phyloP scores from a whole-genome alignment of 2,329 filamentous ascomycete species.

The Botrytis byssoidea region DNA sequence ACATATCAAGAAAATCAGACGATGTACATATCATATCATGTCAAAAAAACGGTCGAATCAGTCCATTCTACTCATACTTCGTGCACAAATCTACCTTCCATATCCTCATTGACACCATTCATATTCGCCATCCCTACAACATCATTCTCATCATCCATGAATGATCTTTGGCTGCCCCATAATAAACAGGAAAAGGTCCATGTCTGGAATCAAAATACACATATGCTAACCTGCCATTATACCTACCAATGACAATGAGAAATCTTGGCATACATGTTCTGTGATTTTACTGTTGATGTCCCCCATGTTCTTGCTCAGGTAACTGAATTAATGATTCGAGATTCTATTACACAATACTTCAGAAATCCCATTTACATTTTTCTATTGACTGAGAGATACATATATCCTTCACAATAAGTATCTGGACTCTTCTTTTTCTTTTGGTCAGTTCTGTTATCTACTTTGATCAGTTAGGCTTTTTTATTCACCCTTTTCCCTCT shows the following conservation, averaged over 20 bases:
- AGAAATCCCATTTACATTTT: neutral
- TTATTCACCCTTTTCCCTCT: neutral
- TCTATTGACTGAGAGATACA: neutral
- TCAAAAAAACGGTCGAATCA: neutral
- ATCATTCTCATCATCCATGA: conserved; percentile 4
- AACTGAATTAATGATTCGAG: conserved; percentile 1
- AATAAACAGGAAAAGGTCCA: neutral
- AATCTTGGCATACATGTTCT: conserved; percentile 14
- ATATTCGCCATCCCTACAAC: conserved; percentile 8
- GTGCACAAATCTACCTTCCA: neutral
- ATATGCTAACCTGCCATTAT: conserved; percentile 1
- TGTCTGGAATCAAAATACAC: neutral
- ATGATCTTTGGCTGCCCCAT: neutral
- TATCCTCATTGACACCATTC: conserved; percentile 6
- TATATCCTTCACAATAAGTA: neutral
- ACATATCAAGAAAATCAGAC: neutral
- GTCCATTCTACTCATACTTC: neutral
- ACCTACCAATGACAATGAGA: neutral
- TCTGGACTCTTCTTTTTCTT: neutral
- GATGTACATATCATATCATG: neutral
- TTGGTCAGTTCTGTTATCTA: neutral
- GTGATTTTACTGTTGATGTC: neutral
- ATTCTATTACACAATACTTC: conserved; percentile 18
- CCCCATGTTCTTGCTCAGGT: conserved; percentile 12
- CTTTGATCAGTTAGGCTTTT: neutral